phyloP scores from a whole-genome alignment of 2,329 filamentous ascomycete species.

The Penicillium glabrum region DNA sequence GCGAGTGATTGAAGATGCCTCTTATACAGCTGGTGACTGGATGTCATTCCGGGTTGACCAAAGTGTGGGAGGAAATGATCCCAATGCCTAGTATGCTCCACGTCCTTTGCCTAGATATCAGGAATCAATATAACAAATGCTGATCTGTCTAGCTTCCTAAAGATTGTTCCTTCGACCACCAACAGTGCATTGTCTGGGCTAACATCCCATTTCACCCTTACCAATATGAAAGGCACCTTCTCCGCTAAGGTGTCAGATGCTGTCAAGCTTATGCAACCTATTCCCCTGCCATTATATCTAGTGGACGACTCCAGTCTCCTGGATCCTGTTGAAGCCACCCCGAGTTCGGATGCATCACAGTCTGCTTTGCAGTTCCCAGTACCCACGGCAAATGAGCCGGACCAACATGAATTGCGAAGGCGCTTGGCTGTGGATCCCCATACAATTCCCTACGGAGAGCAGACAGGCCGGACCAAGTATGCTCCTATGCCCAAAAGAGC shows the following conservation, averaged over 20 bases:
- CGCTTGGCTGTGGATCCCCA: constrained; percentile 24
- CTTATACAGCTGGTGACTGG: constrained; percentile 41
- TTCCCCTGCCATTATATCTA: constrained; percentile 5
- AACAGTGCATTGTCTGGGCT: constrained; percentile 51
- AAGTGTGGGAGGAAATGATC: constrained; percentile 44
- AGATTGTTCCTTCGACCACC: constrained; percentile 57
- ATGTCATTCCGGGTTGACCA: constrained; percentile 48
- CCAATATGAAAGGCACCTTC: constrained; percentile 63
- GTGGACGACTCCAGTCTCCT: constrained; percentile 5
- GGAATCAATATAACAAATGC: not conserved
- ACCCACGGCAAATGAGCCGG: constrained; percentile 22
- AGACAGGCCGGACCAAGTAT: constrained; percentile 57
- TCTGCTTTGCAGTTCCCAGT: constrained; percentile 28
- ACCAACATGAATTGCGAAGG: constrained; percentile 30
- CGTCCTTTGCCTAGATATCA: not conserved
- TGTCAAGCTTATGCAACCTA: constrained; percentile 17
- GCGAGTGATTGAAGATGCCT: constrained; percentile 38
- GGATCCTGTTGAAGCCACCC: not conserved
- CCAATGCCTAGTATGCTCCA: constrained; percentile 57
- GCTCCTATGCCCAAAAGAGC: constrained; percentile 63
- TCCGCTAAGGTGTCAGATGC: constrained; percentile 36
- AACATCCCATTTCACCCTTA: constrained; percentile 66
- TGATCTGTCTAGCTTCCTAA: constrained; percentile 51
- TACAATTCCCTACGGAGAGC: constrained; percentile 54
- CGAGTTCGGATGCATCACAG: constrained; percentile 3